Evolutionary conservation across 257 asterid species (phyloP).

Genomic region (Parsonsia alboflavescens): DNA sequence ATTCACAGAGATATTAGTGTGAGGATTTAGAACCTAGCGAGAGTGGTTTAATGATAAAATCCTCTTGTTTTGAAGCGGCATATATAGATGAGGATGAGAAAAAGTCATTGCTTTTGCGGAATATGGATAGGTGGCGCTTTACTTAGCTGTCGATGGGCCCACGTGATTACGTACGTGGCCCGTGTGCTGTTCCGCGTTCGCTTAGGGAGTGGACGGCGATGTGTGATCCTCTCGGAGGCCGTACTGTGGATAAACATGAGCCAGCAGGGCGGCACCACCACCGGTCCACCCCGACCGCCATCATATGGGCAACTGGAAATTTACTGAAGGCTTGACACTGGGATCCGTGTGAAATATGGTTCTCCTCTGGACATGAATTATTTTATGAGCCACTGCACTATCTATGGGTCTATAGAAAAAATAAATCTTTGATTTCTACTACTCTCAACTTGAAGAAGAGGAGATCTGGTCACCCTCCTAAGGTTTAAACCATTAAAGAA

Average conservation of each 20-base stretch:
- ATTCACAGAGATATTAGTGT: not conserved
- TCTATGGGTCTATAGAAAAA: no score
- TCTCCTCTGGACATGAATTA: no score
- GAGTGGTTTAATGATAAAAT: not conserved
- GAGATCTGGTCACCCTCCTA: no score
- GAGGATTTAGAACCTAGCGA: no score
- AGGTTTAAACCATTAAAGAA: no score
- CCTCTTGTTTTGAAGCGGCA: not conserved
- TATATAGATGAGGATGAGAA: not conserved
- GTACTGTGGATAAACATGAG: not conserved
- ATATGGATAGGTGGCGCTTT: not conserved
- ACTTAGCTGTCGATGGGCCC: not conserved
- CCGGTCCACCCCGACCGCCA: not conserved
- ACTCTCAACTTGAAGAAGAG: no score
- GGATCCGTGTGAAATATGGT: no score
- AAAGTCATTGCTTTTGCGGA: not conserved
- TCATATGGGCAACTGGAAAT: not conserved
- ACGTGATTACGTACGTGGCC: not conserved
- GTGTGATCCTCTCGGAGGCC: not conserved
- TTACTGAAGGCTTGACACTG: not conserved
- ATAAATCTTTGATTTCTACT: no score
- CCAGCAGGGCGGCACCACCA: not conserved
- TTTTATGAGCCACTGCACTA: no score
- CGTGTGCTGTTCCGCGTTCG: conserved; percentile 16
- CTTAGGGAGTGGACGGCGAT: not conserved